phyloP scores from a whole-genome alignment of 2,329 filamentous ascomycete genomes.

The Grosmannia clavigera region DNA sequence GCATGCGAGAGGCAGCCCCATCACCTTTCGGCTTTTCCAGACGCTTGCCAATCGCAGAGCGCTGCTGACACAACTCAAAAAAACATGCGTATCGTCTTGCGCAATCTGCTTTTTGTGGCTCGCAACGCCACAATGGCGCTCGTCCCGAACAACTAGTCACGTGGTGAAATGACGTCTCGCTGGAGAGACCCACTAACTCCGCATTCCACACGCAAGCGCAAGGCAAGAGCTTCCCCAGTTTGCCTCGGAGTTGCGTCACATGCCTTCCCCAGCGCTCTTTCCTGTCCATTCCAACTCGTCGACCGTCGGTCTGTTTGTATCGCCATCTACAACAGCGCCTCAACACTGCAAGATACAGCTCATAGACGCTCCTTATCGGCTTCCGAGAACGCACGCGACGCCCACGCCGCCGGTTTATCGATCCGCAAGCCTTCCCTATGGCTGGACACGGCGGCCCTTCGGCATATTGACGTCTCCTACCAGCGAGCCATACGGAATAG shows the following conservation, averaged over 20 bases:
- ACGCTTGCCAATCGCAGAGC: background rate
- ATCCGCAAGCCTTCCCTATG: background rate
- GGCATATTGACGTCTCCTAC: background rate
- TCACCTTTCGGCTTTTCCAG: background rate
- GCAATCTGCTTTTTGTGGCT: background rate
- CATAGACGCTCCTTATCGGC: background rate
- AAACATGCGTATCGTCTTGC: background rate
- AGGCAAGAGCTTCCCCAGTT: background rate
- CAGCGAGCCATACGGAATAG: background rate
- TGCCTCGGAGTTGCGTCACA: conserved; percentile 11
- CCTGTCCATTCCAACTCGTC: background rate
- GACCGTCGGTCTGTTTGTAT: background rate
- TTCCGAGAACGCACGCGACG: background rate
- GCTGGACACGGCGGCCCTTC: background rate
- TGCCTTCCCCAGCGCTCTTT: conserved; percentile 1
- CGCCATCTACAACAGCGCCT: background rate
- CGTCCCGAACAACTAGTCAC: background rate
- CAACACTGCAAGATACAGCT: background rate
- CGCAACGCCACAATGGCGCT: background rate
- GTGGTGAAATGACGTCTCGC: background rate
- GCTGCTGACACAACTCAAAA: too few species aligned
- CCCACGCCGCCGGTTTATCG: background rate
- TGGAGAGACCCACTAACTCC: background rate
- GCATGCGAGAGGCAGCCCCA: background rate
- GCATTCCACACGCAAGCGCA: background rate